These are phyloP conservation scores for Thermothielavioides terrestris DNA, from an alignment of 495 filamentous ascomycete genomes.

Conservation along the genomic window DNA sequence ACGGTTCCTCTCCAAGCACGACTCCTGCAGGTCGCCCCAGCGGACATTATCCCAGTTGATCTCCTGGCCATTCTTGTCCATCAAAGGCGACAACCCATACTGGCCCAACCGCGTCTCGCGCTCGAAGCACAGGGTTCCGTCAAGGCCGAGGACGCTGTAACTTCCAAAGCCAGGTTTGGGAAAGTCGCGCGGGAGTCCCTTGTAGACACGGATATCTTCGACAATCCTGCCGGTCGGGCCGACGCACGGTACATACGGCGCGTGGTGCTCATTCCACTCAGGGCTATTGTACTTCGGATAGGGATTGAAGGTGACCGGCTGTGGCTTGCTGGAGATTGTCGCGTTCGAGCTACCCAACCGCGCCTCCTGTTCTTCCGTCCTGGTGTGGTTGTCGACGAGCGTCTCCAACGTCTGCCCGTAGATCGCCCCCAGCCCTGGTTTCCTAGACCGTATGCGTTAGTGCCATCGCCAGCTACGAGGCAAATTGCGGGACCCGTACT, in stretches of 20 bases:
- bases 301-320: slow-evolving; percentile 37
- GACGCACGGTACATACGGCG: slow-evolving; percentile 28
- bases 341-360: slow-evolving; percentile 11
- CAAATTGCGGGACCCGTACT: slow-evolving; percentile 21
- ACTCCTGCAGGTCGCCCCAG: slow-evolving; percentile 61
- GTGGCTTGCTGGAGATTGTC: slow-evolving; percentile 23
- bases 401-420: slow-evolving; percentile 41
- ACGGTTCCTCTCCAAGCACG: slow-evolving; percentile 54
- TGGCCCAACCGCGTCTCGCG: slow-evolving; percentile 74
- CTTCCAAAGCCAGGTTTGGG: slow-evolving; percentile 73
- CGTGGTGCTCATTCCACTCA: slow-evolving; percentile 22
- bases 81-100: slow-evolving; percentile 57
- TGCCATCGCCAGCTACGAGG: background rate
- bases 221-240: slow-evolving; percentile 25
- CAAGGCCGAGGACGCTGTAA: slow-evolving; percentile 61
- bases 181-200: slow-evolving; percentile 59
- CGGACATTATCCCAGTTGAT: slow-evolving; percentile 59
- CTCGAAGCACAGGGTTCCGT: slow-evolving; percentile 84
- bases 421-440: slow-evolving; percentile 31
- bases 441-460: slow-evolving; percentile 7
- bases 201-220: slow-evolving; percentile 37
- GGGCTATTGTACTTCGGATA: slow-evolving; percentile 41
- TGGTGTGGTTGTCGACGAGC: slow-evolving; percentile 26
- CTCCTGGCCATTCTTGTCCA: slow-evolving; percentile 26
- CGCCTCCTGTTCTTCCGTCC: slow-evolving; percentile 21